These are phyloP conservation scores for Suhomyces vadensis DNA, from an alignment of 805 yeast species.

Conservation along the genomic window DNA sequence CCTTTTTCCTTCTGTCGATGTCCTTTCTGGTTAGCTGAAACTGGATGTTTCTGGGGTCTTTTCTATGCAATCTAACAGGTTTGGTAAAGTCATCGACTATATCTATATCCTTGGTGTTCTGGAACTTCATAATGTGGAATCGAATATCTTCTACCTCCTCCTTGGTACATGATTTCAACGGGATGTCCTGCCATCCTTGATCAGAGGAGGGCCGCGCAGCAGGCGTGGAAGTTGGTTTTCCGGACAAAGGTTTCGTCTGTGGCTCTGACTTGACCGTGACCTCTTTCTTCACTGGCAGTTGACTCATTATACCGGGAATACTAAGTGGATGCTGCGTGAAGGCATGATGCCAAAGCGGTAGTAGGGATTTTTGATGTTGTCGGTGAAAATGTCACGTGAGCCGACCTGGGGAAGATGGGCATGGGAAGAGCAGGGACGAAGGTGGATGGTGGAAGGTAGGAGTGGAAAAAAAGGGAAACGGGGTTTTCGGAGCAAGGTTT, in stretches of 20 bases:
- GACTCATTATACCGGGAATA: conserved; percentile 21
- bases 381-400: background rate
- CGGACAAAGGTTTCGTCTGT: conserved; percentile 1
- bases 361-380: no score
- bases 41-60: conserved; percentile 90
- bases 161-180: conserved; percentile 68
- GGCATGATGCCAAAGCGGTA: no score
- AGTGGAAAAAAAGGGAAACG: no score
- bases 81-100: conserved; percentile 69
- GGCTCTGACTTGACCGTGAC: conserved; percentile 27
- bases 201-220: conserved; percentile 8
- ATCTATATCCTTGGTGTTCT: conserved; percentile 68
- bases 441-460: no score
- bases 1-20: conserved; percentile 55
- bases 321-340: background rate
- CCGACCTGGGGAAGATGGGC: no score
- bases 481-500: no score
- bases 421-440: no score
- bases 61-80: conserved; percentile 87
- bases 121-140: conserved; percentile 81
- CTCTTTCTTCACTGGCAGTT: conserved; percentile 30
- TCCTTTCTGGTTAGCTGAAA: conserved; percentile 80
- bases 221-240: conserved; percentile 1
- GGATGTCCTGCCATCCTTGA: conserved; percentile 51
- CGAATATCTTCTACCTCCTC: conserved; percentile 73